phyloP scores from a whole-genome alignment of 441 rosid species.

The Jatropha podagrica region DNA sequence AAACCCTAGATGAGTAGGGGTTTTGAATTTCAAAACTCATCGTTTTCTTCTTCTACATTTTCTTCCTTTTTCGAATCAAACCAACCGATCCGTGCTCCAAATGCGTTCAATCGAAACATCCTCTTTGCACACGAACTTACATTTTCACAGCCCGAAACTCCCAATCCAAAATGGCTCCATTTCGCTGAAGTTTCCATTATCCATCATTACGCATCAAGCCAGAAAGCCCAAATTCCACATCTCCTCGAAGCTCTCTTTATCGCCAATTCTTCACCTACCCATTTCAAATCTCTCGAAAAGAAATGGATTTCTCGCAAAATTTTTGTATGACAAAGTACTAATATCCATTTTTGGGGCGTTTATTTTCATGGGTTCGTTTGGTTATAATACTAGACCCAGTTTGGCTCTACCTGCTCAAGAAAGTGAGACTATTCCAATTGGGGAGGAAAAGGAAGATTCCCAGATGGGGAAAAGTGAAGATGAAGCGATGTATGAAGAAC shows the following conservation, averaged over 20 bases:
- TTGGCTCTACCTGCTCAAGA: conserved; percentile 42
- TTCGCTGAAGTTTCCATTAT: conserved; percentile 14
- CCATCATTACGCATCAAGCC: conserved; percentile 16
- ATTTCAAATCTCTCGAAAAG: conserved; percentile 25
- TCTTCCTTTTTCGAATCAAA: no score
- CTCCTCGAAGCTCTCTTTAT: conserved; percentile 29
- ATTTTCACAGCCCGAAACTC: conserved; percentile 17
- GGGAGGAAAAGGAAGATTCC: conserved; percentile 29
- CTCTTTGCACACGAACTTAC: conserved; percentile 20
- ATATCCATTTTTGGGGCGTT: conserved; percentile 57
- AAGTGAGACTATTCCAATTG: conserved; percentile 24
- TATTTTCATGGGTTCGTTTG: conserved; percentile 48
- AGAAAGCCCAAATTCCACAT: conserved; percentile 26
- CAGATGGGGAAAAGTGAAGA: conserved; percentile 41
- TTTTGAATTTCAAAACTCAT: no score
- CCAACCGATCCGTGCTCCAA: background rate
- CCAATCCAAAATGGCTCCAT: conserved; percentile 9
- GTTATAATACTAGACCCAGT: conserved; percentile 40
- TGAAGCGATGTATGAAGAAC: conserved; percentile 57
- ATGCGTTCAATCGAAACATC: conserved; percentile 32
- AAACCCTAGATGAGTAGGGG: no score
- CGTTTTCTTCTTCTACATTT: no score
- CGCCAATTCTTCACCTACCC: conserved; percentile 17
- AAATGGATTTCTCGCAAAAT: conserved; percentile 14
- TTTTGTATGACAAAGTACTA: conserved; percentile 39